Evolutionary conservation across 148 eudicot species (phyloP).

Genomic region (Vaccinium myrtillus): DNA sequence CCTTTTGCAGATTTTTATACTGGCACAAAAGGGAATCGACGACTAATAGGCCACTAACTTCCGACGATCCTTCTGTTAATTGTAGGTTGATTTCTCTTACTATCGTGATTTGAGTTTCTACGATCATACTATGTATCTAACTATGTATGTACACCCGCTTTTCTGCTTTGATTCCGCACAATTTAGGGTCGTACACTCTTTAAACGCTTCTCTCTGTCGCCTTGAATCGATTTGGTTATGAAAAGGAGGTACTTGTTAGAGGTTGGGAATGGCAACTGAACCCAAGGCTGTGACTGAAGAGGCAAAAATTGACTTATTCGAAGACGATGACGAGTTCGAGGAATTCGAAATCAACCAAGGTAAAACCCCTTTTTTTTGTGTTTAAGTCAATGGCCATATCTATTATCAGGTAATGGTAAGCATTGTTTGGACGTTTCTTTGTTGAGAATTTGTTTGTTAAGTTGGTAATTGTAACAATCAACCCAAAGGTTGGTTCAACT

Average conservation of each 20-base stretch:
- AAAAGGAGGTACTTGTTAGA: background rate
- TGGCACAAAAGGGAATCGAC: background rate
- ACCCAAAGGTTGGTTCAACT: background rate
- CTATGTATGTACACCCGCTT: background rate
- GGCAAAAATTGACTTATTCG: no score
- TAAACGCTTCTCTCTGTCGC: background rate
- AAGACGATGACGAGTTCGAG: conserved; percentile 83
- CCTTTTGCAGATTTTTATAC: background rate
- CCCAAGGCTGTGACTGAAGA: no score
- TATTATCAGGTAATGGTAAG: conserved; percentile 32
- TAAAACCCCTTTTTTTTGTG: no score
- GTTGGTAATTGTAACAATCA: background rate
- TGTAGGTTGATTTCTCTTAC: background rate
- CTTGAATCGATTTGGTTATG: no score
- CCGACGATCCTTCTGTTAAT: background rate
- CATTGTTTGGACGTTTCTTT: background rate
- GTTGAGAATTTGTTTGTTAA: background rate
- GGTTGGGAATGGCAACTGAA: no score
- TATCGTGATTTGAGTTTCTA: background rate
- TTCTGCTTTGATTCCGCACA: background rate
- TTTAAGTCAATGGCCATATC: no score
- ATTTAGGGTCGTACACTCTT: background rate
- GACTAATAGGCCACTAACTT: no score
- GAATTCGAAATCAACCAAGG: conserved; percentile 70
- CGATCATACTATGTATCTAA: background rate